Percentiles rank a stretch among this genome's conserved stretches.
These are phyloP conservation scores for Solanum chaucha DNA, from an alignment of 257 asterid genomes.

Conservation along the genomic window DNA sequence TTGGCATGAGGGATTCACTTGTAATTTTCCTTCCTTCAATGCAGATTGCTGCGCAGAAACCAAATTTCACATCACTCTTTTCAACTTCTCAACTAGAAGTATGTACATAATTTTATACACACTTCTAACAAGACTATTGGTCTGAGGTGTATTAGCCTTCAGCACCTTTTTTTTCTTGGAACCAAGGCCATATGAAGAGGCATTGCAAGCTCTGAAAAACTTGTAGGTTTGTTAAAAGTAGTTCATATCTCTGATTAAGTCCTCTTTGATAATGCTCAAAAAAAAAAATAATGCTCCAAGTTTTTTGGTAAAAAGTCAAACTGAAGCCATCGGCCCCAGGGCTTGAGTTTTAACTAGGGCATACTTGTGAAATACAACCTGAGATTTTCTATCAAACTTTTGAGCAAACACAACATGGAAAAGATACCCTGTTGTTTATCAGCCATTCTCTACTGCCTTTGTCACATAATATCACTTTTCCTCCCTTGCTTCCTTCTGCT, in stretches of 20 bases:
- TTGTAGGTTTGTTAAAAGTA: background rate
- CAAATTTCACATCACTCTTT: background rate
- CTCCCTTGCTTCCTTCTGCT: background rate
- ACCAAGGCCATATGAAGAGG: background rate
- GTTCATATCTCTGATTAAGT: background rate
- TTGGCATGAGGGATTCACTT: background rate
- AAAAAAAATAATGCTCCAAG: background rate
- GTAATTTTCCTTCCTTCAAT: background rate
- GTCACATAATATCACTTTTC: background rate
- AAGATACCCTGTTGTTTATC: background rate
- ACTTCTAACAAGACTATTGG: background rate
- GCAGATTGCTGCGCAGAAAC: background rate
- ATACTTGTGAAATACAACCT: background rate
- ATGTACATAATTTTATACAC: background rate
- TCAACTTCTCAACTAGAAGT: background rate
- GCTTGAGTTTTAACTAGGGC: background rate
- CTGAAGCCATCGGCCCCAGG: background rate
- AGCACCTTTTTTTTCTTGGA: background rate
- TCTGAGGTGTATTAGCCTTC: background rate
- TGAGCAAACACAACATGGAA: background rate
- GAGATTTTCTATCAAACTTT: background rate
- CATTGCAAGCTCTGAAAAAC: background rate
- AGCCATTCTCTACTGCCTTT: background rate
- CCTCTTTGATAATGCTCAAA: background rate
- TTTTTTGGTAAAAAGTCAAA: background rate